Conservation (phyloP, 2,329 filamentous ascomycete species). For the Pseudonectria buxi region DNA sequence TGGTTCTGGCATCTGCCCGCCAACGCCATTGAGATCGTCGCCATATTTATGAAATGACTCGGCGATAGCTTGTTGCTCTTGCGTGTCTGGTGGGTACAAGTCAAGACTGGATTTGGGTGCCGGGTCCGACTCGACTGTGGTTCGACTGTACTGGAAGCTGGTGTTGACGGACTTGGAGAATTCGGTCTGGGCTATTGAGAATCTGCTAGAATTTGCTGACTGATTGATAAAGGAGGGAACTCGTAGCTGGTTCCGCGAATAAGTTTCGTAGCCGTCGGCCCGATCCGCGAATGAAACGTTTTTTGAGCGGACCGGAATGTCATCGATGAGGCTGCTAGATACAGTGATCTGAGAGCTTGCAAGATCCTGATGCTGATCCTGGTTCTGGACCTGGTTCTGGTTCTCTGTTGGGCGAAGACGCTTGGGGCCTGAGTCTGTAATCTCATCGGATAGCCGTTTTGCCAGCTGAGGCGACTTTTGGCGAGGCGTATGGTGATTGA, state of each 20-base stretch:
- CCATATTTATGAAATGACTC: slow-evolving; percentile 13
- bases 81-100: slow-evolving; percentile 2
- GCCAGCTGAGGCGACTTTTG: slow-evolving; percentile 3
- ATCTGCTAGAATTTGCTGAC: slow-evolving; percentile 27
- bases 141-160: slow-evolving; percentile 23
- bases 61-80: slow-evolving; percentile 5
- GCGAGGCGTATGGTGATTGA: too few relatives aligned
- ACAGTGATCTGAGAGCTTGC: neutral
- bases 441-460: slow-evolving; percentile 19
- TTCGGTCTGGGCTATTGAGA: slow-evolving; percentile 24
- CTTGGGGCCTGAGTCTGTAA: slow-evolving; percentile 11
- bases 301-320: slow-evolving; percentile 16
- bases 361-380: neutral
- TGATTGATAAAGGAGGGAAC: slow-evolving; percentile 9
- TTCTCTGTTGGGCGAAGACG: slow-evolving; percentile 3
- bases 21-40: neutral
- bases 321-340: slow-evolving; percentile 10
- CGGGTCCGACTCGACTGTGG: slow-evolving; percentile 18
- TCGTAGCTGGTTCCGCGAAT: slow-evolving; percentile 2
- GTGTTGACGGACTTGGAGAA: slow-evolving; percentile 27
- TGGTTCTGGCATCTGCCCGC: neutral
- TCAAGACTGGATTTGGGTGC: neutral
- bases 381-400: too few relatives aligned
- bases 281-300: slow-evolving; percentile 8
- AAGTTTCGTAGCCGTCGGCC: slow-evolving; percentile 8